Evolutionary conservation across 768 basidiomycete species (phyloP), one percentile per base, ranked within the genome.

Genomic region (Xerocomellus amylosporus): DNA sequence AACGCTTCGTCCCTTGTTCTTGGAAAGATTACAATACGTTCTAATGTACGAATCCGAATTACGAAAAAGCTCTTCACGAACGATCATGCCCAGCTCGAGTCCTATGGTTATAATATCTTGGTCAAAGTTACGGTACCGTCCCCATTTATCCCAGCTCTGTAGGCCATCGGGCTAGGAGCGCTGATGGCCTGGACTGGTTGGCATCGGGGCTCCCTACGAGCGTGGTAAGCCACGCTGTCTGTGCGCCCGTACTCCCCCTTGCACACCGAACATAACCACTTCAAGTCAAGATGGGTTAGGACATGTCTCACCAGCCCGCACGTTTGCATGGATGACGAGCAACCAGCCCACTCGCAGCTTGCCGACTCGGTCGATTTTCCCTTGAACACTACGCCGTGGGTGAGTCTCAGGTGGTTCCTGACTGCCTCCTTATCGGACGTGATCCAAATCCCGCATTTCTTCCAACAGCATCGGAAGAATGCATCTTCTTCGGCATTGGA

Each of bases 181-280:
- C 55, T 63, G 26, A 56, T 30, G 13, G 64, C 49, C 0, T 19
- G 12, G 2, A 55, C 64, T 0, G 1, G 3, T 12, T 22, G 2
- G 36, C 62, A 66, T 15, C 28, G 39, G 3, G 9, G 19, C n/a
- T 47, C 46, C 36, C n/a, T 48, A 4, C 41, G 53, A 1, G 37
- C 12, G 26, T 67, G 66, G 8, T 2, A 24, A 17, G 6, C 8
- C 22, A 68, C 53, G 20, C 52, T 66, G 40, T 68, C 66, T 0
- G 8, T 28, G 15, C 66, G 66, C 20, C 58, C 39, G 38, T 55
- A 64, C 22, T 10, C 1, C 8, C 2, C 24, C 10, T 24, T 10
- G 39, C 66, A 67, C 40, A 49, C 42, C 8, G 64, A 66, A 10
- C 66, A 67, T 7, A 39, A 7, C 64, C 61, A 67, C 22, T 26